phyloP scores from a whole-genome alignment of 495 filamentous ascomycete genomes.

The Tetracladium marchalianum region DNA sequence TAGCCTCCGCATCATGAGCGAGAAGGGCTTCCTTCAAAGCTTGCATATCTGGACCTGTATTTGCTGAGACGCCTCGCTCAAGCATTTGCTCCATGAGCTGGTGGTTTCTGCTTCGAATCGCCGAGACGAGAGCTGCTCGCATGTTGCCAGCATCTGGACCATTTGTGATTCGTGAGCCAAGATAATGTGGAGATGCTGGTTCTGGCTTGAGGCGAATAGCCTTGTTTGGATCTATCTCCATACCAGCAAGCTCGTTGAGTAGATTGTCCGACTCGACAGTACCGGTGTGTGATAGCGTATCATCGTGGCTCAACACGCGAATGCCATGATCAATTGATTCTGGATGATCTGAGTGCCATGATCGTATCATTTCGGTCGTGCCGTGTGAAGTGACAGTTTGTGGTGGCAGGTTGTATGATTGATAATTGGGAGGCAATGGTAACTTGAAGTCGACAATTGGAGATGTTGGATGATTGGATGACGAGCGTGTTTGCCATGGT shows the following conservation, averaged over 20 bases:
- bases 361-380: no score
- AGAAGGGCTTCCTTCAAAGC: conserved; percentile 32
- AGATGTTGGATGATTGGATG: no score
- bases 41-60: conserved; percentile 26
- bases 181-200: conserved; percentile 4
- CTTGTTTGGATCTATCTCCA: conserved; percentile 22
- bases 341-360: no score
- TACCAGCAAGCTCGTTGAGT: conserved; percentile 19
- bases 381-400: no score
- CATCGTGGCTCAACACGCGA: neutral
- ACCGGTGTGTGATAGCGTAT: conserved; percentile 2
- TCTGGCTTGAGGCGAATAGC: conserved; percentile 23
- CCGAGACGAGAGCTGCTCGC: conserved; percentile 21
- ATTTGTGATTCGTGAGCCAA: conserved; percentile 16
- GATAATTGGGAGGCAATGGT: no score
- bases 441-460: no score
- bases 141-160: conserved; percentile 24
- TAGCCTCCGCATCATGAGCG: conserved; percentile 33
- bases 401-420: no score
- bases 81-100: conserved; percentile 40
- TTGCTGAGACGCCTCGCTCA: conserved; percentile 37
- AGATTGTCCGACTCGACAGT: conserved; percentile 21
- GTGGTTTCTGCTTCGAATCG: conserved; percentile 34
- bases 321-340: no score
- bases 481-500: no score